Evolutionary conservation across 257 asterid species (phyloP).

Genomic region (Salvia splendens): DNA sequence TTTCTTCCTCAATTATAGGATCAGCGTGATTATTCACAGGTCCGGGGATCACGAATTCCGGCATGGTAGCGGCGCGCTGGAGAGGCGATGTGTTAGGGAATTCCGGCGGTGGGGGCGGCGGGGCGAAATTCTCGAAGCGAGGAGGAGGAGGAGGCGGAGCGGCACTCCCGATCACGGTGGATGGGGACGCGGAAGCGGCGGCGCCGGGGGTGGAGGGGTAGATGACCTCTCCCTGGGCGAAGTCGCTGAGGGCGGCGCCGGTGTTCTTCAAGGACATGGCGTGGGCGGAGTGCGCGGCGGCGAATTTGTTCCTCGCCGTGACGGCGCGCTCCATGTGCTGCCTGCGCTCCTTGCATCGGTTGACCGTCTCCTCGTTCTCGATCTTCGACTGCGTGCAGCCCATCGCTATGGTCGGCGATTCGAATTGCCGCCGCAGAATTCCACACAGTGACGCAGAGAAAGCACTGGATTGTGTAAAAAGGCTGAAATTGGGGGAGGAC

Average conservation of each 20-base stretch:
- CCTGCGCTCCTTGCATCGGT: constrained; percentile 88
- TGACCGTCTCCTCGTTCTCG: constrained; percentile 89
- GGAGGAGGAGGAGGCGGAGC: constrained; percentile 48
- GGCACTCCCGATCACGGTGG: constrained; percentile 36
- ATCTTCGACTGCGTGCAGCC: constrained; percentile 90
- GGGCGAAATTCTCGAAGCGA: constrained; percentile 49
- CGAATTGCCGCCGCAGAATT: constrained; percentile 8
- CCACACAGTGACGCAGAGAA: constrained; percentile 6
- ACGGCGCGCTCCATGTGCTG: constrained; percentile 82
- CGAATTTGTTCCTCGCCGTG: constrained; percentile 78
- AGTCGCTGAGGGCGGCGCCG: constrained; percentile 96
- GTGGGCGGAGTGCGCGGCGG: constrained; percentile 89
- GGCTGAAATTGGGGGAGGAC: not conserved
- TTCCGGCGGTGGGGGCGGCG: constrained; percentile 73
- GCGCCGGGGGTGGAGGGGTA: constrained; percentile 39
- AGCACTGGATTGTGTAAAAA: not conserved
- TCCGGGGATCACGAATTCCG: constrained; percentile 59
- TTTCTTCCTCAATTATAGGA: constrained; percentile 71
- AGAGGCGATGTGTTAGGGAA: constrained; percentile 50
- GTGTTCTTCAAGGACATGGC: constrained; percentile 81
- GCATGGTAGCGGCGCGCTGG: constrained; percentile 86
- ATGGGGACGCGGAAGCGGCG: constrained; percentile 22
- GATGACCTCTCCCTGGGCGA: constrained; percentile 76
- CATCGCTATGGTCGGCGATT: constrained; percentile 41
- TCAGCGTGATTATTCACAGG: constrained; percentile 51